These are phyloP conservation scores for Cytidiella melzeri DNA, from an alignment of 768 basidiomycete genomes.

Conservation along the genomic window DNA sequence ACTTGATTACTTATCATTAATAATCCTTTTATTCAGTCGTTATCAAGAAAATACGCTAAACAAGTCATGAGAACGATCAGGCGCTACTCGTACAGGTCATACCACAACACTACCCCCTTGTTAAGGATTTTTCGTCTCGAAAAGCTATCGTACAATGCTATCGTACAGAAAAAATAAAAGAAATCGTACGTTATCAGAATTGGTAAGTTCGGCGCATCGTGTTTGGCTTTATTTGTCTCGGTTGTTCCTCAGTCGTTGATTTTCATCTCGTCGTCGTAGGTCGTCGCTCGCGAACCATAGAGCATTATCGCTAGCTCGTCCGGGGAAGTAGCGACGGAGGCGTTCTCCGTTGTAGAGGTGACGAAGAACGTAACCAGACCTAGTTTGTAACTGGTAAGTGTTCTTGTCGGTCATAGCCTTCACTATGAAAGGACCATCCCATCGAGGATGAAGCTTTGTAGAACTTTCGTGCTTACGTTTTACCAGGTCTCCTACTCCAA, in stretches of 20 bases:
- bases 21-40: no score
- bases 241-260: neutral
- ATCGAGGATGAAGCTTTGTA: constrained; percentile 18
- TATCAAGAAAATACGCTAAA: no score
- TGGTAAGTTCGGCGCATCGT: neutral
- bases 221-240: neutral
- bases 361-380: neutral
- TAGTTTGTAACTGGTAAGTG: constrained; percentile 20
- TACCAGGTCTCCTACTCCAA: neutral
- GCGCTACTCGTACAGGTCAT: neutral
- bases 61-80: no score
- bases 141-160: neutral
- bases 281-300: neutral
- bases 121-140: neutral
- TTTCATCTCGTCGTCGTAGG: neutral
- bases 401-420: constrained; percentile 14
- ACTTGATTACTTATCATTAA: no score
- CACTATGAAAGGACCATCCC: constrained; percentile 20
- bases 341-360: neutral
- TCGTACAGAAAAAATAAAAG: neutral
- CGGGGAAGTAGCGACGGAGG: neutral
- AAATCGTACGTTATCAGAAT: neutral
- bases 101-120: neutral
- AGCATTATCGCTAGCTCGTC: neutral
- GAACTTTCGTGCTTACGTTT: constrained; percentile 5